Evolutionary conservation across 495 filamentous ascomycete genomes (phyloP).

Genomic region (Talaromyces proteolyticus): DNA sequence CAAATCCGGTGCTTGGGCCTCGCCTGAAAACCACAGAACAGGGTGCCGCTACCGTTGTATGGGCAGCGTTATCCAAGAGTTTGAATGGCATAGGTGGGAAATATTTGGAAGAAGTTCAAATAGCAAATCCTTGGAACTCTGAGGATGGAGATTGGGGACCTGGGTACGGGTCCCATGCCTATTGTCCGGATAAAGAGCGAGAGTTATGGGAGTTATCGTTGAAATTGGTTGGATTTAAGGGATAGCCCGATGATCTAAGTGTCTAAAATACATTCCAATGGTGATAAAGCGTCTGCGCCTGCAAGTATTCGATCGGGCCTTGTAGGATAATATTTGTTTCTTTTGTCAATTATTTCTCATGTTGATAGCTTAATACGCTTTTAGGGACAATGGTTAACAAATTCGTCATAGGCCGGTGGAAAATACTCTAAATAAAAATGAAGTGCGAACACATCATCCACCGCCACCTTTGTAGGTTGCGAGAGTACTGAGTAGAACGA

Average conservation of each 20-base stretch:
- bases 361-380: no score
- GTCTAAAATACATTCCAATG: no score
- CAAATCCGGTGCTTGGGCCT: slow-evolving; percentile 12
- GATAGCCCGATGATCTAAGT: no score
- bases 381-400: no score
- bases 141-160: not conserved
- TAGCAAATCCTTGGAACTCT: not conserved
- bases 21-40: slow-evolving; percentile 25
- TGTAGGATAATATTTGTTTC: no score
- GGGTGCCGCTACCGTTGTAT: slow-evolving; percentile 36
- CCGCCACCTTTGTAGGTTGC: not conserved
- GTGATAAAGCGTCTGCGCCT: no score
- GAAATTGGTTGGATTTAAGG: not conserved
- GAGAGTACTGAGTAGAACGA: not conserved
- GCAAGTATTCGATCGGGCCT: no score
- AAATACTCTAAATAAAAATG: no score
- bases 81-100: slow-evolving; percentile 30
- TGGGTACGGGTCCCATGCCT: not conserved
- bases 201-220: not conserved
- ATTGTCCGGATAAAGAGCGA: slow-evolving; percentile 1
- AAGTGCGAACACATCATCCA: not conserved
- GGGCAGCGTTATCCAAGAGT: slow-evolving; percentile 28
- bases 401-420: no score
- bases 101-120: slow-evolving; percentile 25
- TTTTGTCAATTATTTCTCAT: no score